phyloP scores from a whole-genome alignment of 768 basidiomycete genomes.

The Roridomyces roridus region DNA sequence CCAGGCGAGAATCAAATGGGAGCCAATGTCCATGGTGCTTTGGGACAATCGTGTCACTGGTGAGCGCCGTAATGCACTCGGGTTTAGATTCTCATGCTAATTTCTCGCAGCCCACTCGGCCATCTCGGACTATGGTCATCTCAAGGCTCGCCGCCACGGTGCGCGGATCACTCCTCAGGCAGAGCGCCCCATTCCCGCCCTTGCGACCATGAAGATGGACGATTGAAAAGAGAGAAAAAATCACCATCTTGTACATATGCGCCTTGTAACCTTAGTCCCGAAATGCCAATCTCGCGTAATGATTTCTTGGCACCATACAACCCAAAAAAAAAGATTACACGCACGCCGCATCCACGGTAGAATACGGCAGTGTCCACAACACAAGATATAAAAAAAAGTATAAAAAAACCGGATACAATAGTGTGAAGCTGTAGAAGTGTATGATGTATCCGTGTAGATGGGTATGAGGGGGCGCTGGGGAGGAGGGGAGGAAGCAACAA shows the following conservation, averaged over 20 bases:
- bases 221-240: not conserved
- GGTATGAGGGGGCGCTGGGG: not conserved
- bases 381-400: not conserved
- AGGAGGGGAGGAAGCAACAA: too few relatives aligned
- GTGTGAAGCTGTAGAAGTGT: too few relatives aligned
- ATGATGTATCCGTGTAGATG: not conserved
- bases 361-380: not conserved
- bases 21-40: conserved; percentile 70
- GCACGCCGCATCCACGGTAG: too few relatives aligned
- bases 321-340: not conserved
- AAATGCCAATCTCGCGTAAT: too few relatives aligned
- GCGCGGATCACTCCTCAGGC: conserved; percentile 85
- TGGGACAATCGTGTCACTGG: conserved; percentile 76
- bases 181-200: conserved; percentile 74
- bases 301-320: too few relatives aligned
- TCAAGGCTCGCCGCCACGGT: conserved; percentile 74
- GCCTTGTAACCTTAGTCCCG: too few relatives aligned
- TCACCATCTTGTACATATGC: not conserved
- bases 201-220: conserved; percentile 30
- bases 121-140: conserved; percentile 75
- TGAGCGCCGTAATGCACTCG: too few relatives aligned
- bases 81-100: not conserved
- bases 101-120: conserved; percentile 56
- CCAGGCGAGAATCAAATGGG: conserved; percentile 81
- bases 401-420: too few relatives aligned